Base-by-base conservation (phyloP, 2,329 filamentous ascomycete species). In the Tolypocladium tropicale region DNA sequence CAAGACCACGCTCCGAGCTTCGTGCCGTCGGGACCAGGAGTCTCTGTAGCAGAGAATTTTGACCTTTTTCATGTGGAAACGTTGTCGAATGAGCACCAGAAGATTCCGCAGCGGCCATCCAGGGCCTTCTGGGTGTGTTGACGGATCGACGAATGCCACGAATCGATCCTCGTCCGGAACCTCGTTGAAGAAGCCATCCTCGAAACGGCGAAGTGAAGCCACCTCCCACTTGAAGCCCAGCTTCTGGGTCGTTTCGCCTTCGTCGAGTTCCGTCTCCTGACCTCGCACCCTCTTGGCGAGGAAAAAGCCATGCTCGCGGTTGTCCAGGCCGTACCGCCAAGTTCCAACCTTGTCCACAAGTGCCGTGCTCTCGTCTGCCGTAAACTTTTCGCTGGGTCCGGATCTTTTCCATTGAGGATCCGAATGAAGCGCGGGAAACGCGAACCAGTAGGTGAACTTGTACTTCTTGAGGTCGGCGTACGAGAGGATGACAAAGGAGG, bases 391-490 rank as follows among this genome's bases (percentile, higher is more conserved):
- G 52, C 82, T 74, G 10, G 76, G 76, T 2, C 76, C 79, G 2
- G 78, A 71, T 53, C 85, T 76, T 63, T 82, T 86, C 94, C 94
- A 99, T 32, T 80, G 77, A 2, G 90, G 90, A 55, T 93, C 86
- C 4, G 93, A 95, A 68, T 95, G 92, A 49, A 99, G 79, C 18
- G 93, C 91, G 1, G 94, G 94, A 66, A 95, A 99, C 6, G 88
- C 93, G 71, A 97, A 97, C 85, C 95, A 95, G 73, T 97, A 97
- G n/a, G 88, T 90, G 69, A 97, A 96, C 60, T 86, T 90, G 75
- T 97, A 97, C 68, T 95, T 96, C 72, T 99, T 99, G 36, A 99
- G 80, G 68, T 99, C 93, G 59, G 94, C 93, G 69, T 90, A 99
- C 18, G 90, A 96, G 50, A 97, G 83, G 57, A 95, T 84, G 30